Percentiles rank a stretch among this genome's conserved stretches.
These are phyloP conservation scores for Pseudogymnoascus sp. DNA, from an alignment of 2,329 filamentous ascomycete species.

Conservation along the genomic window DNA sequence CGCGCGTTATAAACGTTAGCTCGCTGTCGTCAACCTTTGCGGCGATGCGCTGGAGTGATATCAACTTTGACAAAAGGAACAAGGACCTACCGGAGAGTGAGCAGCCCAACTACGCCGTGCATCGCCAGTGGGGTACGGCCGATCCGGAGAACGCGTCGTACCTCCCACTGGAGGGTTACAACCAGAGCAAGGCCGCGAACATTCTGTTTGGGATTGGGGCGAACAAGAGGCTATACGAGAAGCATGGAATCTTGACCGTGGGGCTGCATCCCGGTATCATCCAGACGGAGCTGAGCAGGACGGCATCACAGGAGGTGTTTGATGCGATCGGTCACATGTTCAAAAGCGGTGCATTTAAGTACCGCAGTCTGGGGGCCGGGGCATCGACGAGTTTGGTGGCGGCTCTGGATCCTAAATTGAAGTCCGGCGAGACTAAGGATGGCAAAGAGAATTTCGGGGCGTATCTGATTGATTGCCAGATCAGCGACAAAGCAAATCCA, in stretches of 20 bases:
- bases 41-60: constrained; percentile 30
- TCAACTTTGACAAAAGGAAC: constrained; percentile 29
- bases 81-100: constrained; percentile 27
- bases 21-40: constrained; percentile 20
- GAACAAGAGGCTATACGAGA: constrained; percentile 22
- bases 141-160: constrained; percentile 24
- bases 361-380: constrained; percentile 18
- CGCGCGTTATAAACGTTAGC: constrained; percentile 18
- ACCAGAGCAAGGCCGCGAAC: constrained; percentile 30
- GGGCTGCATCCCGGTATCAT: constrained; percentile 15
- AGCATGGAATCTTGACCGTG: not conserved
- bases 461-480: constrained; percentile 27
- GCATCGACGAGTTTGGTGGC: constrained; percentile 30
- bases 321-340: constrained; percentile 18
- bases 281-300: constrained; percentile 25
- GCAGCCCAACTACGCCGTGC: constrained; percentile 23
- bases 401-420: constrained; percentile 31
- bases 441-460: constrained; percentile 28
- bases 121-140: constrained; percentile 19
- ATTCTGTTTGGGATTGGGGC: constrained; percentile 26
- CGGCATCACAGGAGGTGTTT: constrained; percentile 17
- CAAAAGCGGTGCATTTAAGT: constrained; percentile 2
- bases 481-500: constrained; percentile 21
- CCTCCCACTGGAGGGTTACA: constrained; percentile 28
- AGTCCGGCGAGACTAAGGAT: constrained; percentile 13